Evolutionary conservation across 805 yeast genomes (phyloP).

Genomic region (Metschnikowia amazonensis): DNA sequence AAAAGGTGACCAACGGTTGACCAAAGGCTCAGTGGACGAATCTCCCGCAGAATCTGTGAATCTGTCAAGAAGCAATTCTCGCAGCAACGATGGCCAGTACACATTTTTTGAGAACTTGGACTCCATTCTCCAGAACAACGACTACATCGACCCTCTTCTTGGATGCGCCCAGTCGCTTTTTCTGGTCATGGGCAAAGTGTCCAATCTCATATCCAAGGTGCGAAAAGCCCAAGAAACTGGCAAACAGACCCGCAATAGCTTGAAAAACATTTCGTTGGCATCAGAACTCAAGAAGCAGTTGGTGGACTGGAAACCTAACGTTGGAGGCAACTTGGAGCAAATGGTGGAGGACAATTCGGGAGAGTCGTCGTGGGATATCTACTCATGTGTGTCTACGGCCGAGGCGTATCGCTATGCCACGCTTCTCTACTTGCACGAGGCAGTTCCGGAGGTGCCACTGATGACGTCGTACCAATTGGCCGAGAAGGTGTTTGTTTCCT

Average conservation of each 20-base stretch:
- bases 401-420: constrained; percentile 65
- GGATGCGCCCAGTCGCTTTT: constrained; percentile 67
- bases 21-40: constrained; percentile 3
- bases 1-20: constrained; percentile 5
- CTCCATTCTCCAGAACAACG: constrained; percentile 31
- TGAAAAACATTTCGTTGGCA: constrained; percentile 50
- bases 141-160: constrained; percentile 57
- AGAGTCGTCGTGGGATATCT: constrained; percentile 44
- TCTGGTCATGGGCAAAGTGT: constrained; percentile 62
- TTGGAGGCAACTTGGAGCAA: constrained; percentile 32
- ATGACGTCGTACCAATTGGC: constrained; percentile 52
- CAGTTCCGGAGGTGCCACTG: constrained; percentile 66
- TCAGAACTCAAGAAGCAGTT: constrained; percentile 51
- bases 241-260: constrained; percentile 32
- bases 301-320: constrained; percentile 54
- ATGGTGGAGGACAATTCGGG: constrained; percentile 25
- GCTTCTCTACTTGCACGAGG: constrained; percentile 59
- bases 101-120: constrained; percentile 41
- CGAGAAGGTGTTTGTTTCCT: constrained; percentile 52
- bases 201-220: constrained; percentile 49
- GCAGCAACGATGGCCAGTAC: constrained; percentile 13
- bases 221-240: constrained; percentile 31
- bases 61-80: constrained; percentile 15
- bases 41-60: constrained; percentile 23
- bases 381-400: constrained; percentile 64